Evolutionary conservation across 2,329 filamentous ascomycete genomes (phyloP), one percentile per base, ranked within the genome.

Genomic region (Ophiostoma ulmi): DNA sequence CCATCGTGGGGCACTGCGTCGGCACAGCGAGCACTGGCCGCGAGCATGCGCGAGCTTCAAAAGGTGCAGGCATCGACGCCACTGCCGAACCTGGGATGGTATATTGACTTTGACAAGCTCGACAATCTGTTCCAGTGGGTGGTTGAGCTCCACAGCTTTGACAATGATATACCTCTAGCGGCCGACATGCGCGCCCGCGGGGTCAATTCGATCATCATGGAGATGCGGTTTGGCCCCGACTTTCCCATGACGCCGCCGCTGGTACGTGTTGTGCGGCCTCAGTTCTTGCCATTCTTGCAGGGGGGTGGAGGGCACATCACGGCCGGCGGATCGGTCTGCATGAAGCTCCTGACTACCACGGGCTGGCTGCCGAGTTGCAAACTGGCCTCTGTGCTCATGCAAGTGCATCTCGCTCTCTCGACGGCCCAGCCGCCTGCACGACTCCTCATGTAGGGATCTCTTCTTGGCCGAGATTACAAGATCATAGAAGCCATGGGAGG

Each of bases 221-320:
- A 97, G 79, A 81, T 97, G 61, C 91, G 92, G 2, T 97, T 97
- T 76, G 88, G 91, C 2, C 83, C 86, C 17, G 85, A 90, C 67
- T 97, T 89, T 74, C 94, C 94, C 0, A 87, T 91, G 76, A 85
- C 87, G 0, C 94, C 94, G 3, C 94, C 94, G 0, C 97, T 97
- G 76, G 87, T 97, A 38, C 89, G 94, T 7, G 88, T 97, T 20
- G 85, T 97, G 69, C 87, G 90, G 6, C 94, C 94, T 1, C 89
- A 90, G 5, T 94, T 97, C 78, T 78, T 94, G 26, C 83, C 87
- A 1, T 94, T 94, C 76, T 77, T 81, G 36, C 75, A 82, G 5
- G 92, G 93, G 5, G 94, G 93, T 26, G 94, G 94, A 35, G 93
- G 93, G 0, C 92, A 97, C 77, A 90, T 97, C 72, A 97, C 94